Base-by-base conservation (phyloP, 179 eudicot species). In the Actinidia arguta region DNA sequence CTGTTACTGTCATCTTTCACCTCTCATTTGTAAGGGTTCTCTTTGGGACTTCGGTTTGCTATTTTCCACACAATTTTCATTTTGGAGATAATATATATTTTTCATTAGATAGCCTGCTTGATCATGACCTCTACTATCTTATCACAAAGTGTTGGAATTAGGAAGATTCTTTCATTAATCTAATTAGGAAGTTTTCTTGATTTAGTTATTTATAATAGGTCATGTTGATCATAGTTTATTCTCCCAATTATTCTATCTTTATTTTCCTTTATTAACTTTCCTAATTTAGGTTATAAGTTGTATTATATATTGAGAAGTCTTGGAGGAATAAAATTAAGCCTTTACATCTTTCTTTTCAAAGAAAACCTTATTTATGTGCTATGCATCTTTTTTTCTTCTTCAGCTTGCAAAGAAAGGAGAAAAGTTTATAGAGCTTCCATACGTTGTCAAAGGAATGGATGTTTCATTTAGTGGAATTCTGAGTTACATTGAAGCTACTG, bases 361-460 rank as follows among this genome's bases (percentile, higher is more conserved):
- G n/a, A n/a, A n/a, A n/a, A n/a, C 31, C 47, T 64, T 10, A 17
- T 0, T 27, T 10, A 25, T 81, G 44, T 74, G 42, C 64, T 31
- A 61, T 24, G 39, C 81, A 22, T 22, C 73, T 66, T 85, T 63
- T 85, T 36, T 73, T 72, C 46, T 51, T 62, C 74, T 67, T 67
- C 90, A 95, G 97, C 99, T 94, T 86, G 98, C 99, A 31, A 95
- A 95, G 89, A 94, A 95, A 83, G 99, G 98, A 73, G 94, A 94
- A 31, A 92, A 93, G 70, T 95, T 93, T 83, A 91, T 95, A 58
- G 98, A 95, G 78, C 94, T 95, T 84, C 99, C 99, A 31, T 95
- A 95, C 75, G 98, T 88, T 78, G 99, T 95, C 72, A 95, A 95
- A 88, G 99, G 99, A 85, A 95, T 94, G 99, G 99, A 95, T 82